Evolutionary conservation across 106 monocot species (phyloP), one percentile per base, ranked within the genome.

Genomic region (Vanilla planifolia): DNA sequence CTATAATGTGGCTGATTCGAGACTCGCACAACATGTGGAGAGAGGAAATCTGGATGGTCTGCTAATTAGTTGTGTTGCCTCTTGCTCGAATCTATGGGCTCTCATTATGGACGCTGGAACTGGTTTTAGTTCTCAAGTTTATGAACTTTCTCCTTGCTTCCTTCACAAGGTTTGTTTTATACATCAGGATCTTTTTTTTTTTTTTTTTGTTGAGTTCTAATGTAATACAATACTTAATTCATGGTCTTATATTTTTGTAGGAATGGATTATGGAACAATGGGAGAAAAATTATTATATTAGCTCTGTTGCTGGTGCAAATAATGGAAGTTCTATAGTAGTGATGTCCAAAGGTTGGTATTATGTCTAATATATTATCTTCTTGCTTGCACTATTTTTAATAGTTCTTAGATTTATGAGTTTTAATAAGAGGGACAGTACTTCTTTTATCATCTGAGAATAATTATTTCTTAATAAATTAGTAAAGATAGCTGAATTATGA

Each of bases 221-320:
- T 53, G 28, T 32, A 4, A 53, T 53, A 15, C n/a, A n/a, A n/a
- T 53, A 32, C 27, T 53, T 48, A 21, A 50, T 50, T 50, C 26
- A 21, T 10, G 24, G 10, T 26, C 14, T 29, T n/a, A 30, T 62
- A 43, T 10, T 70, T 35, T 19, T 57, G 33, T 64, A 92, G 92
- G 92, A 92, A 58, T 92, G 92, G 92, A 92, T 92, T 58, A 83
- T 86, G 77, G 86, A 86, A 35, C 92, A 92, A 42, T 92, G 92
- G 92, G 92, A 92, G 42, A 86, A 80, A 57, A 92, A 78, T 42
- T 86, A 77, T 63, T 92, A 92, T 51, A 92, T 92, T 65, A 92
- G 63, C 39, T 65, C 92, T 45, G 75, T 92, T 43, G 92, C 92
- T 56, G 92, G 86, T 55, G 71, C 92, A 41, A 82, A 74, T 50